Conservation (phyloP, 352 stramenopile genomes). For the Phytophthora tentaculata region DNA sequence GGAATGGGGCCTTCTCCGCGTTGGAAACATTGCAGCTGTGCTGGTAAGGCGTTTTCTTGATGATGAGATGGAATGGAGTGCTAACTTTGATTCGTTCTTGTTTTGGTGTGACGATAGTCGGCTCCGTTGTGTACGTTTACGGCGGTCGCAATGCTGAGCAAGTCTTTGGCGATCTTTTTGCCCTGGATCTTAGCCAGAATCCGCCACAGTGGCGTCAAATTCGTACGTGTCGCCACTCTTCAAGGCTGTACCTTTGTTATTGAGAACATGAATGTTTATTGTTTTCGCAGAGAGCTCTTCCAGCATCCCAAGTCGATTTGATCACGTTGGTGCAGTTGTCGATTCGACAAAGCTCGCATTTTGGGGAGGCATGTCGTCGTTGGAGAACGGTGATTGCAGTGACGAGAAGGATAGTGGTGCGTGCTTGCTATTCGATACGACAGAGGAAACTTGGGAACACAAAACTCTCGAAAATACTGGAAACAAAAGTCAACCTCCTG, state of each 20-base stretch:
- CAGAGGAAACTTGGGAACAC: conserved; percentile 43
- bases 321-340: conserved; percentile 66
- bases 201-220: conserved; percentile 57
- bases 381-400: conserved; percentile 37
- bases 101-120: conserved; percentile 43
- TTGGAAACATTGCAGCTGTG: conserved; percentile 77
- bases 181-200: conserved; percentile 55
- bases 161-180: conserved; percentile 77
- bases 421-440: conserved; percentile 67
- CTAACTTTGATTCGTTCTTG: conserved; percentile 9
- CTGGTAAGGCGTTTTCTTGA: conserved; percentile 43
- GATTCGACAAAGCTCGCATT: conserved; percentile 59
- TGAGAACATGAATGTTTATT: not conserved
- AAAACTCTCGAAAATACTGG: conserved; percentile 43
- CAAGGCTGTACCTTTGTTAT: not conserved
- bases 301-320: conserved; percentile 43
- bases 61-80: not conserved
- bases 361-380: conserved; percentile 64
- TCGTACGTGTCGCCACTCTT: conserved; percentile 30
- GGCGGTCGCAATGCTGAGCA: conserved; percentile 71
- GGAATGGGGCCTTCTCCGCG: conserved; percentile 51
- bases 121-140: conserved; percentile 70
- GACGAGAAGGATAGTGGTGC: conserved; percentile 18
- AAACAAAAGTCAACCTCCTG: conserved; percentile 36
- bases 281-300: conserved; percentile 23